Base-by-base conservation (phyloP, 176 grass and related monocot genomes). In the Aegilops tauschii region DNA sequence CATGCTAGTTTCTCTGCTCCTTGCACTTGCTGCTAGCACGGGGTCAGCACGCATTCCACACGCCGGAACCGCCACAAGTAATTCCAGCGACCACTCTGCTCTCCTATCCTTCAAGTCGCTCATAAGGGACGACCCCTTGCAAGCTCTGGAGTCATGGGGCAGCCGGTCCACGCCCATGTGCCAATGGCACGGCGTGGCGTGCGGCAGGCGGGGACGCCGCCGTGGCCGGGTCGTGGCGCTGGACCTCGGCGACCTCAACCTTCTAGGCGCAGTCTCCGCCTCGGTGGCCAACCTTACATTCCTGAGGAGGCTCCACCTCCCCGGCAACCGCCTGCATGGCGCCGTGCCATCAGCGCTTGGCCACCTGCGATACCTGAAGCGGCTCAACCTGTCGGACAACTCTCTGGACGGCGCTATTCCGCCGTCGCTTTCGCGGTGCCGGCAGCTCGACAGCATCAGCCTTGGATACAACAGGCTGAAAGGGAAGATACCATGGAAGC, bases 211-310 rank as follows among this genome's bases (percentile, higher is more conserved):
- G 0, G 77, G 85, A 12, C 39, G 5, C 16, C 85, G 77, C 2
- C 25, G 7, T n/a, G 85, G 77, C 27, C 77, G 67, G 23, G 77
- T 86, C 1, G 54, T 80, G 1, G 52, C 13, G 0, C 0, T 80
- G 67, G 37, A 73, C 36, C 54, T 86, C 25, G 0, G n/a, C 4
- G 10, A 61, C 7, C 50, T 73, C 37, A 18, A 35, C 77, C 77
- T 87, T 8, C 1, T 17, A 1, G 77, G 77, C 67, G 44, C 12
- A 3, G 11, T 80, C 12, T 23, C 66, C 5, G 14, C 3, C 2
- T 7, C 27, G 5, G 16, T 86, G 4, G 77, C 76, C 12, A 86
- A 80, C 49, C 74, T 77, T 29, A 77, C 74, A 10, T 77, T 34
- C 74, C 0, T 58, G 49, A 50, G 73, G 12, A 12, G 63, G 23